Percentiles rank a stretch among this genome's conserved stretches.
phyloP scores from a whole-genome alignment of 1,284 basidiomycete genomes.

The Boletus sp. region DNA sequence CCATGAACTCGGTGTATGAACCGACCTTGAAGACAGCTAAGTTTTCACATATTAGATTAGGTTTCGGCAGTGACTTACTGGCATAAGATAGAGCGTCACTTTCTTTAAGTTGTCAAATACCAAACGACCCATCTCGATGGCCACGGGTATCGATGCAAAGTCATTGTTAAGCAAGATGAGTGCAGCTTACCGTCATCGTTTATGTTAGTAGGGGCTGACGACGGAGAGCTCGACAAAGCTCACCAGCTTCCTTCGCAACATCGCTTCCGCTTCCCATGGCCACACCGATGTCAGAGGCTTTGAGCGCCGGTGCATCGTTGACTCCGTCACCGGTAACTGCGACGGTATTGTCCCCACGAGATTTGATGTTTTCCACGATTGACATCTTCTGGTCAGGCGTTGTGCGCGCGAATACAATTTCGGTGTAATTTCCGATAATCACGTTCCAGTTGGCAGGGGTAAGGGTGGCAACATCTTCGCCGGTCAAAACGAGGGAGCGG shows the following conservation, averaged over 20 bases:
- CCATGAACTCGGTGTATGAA: constrained; percentile 38
- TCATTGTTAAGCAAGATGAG: constrained; percentile 35
- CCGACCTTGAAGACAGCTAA: constrained; percentile 24
- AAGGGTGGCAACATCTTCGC: constrained; percentile 43
- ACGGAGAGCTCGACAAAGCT: constrained; percentile 5
- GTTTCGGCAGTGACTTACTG: constrained; percentile 33
- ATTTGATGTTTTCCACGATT: constrained; percentile 54
- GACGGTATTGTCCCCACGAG: constrained; percentile 44
- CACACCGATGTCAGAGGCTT: constrained; percentile 83
- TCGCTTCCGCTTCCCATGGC: constrained; percentile 86
- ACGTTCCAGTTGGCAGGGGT: constrained; percentile 47
- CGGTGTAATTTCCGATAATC: constrained; percentile 45
- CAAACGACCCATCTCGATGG: constrained; percentile 46
- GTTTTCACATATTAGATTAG: not conserved
- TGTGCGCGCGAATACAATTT: constrained; percentile 58
- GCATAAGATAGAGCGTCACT: constrained; percentile 40
- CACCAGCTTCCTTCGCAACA: constrained; percentile 64
- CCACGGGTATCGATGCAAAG: constrained; percentile 37
- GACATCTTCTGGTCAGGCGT: constrained; percentile 59
- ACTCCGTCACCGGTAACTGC: constrained; percentile 59
- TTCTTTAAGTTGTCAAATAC: constrained; percentile 59
- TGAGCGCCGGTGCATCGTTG: constrained; percentile 58
- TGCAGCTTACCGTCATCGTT: constrained; percentile 19
- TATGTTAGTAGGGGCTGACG: not conserved
- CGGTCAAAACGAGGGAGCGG: constrained; percentile 41